Percentiles rank a stretch among this genome's conserved stretches.
Conservation (phyloP, 2,329 filamentous ascomycete genomes). For the Ophiostoma sp. region DNA sequence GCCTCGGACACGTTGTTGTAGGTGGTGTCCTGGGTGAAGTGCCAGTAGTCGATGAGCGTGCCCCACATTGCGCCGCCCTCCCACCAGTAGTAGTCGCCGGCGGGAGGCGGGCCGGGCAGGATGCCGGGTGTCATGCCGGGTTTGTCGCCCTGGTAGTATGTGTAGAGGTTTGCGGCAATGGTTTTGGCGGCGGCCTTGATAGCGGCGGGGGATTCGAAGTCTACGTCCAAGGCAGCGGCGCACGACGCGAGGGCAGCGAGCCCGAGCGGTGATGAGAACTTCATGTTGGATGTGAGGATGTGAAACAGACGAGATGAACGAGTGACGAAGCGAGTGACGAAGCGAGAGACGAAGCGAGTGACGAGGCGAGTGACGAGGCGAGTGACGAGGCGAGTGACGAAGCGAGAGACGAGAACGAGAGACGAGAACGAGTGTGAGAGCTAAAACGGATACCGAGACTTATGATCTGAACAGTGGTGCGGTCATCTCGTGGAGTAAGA, state of each 20-base stretch:
- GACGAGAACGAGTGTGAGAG: not conserved
- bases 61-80: slow-evolving; percentile 70
- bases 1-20: slow-evolving; percentile 65
- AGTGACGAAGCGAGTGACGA: not conserved
- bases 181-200: slow-evolving; percentile 42
- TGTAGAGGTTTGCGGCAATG: slow-evolving; percentile 47
- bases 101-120: slow-evolving; percentile 48
- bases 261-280: slow-evolving; percentile 10
- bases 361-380: not conserved
- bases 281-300: slow-evolving; percentile 16
- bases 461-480: not conserved
- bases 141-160: slow-evolving; percentile 46
- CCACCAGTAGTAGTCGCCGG: slow-evolving; percentile 66
- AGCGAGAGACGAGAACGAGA: not conserved
- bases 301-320: not conserved
- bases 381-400: not conserved
- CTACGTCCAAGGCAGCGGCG: slow-evolving; percentile 22
- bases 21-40: slow-evolving; percentile 44
- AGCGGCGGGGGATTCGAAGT: slow-evolving; percentile 32
- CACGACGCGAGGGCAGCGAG: not conserved
- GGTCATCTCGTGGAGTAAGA: not conserved
- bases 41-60: slow-evolving; percentile 76
- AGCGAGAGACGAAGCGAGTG: not conserved
- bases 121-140: slow-evolving; percentile 45
- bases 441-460: not conserved